Evolutionary conservation across 2,329 filamentous ascomycete species (phyloP).

Genomic region (Colletotrichum sp.): DNA sequence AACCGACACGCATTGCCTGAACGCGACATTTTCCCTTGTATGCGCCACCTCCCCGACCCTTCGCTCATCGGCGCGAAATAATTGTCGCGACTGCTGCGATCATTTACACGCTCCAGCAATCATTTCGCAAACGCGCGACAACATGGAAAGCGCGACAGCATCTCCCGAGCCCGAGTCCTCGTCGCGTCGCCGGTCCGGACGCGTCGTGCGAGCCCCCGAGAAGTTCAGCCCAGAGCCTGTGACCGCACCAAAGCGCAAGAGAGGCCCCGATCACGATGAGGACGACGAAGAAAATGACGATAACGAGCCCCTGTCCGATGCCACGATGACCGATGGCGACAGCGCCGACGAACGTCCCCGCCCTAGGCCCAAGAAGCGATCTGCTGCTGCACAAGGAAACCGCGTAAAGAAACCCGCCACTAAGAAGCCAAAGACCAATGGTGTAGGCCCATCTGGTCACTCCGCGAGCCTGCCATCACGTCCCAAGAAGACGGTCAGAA

Average conservation of each 20-base stretch:
- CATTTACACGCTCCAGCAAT: background rate
- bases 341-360: constrained; percentile 38
- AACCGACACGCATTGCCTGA: background rate
- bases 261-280: constrained; percentile 49
- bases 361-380: constrained; percentile 15
- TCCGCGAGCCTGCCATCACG: constrained; percentile 53
- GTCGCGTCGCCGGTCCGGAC: constrained; percentile 71
- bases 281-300: constrained; percentile 52
- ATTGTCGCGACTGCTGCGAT: constrained; percentile 10
- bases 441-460: constrained; percentile 37
- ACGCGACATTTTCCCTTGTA: constrained; percentile 16
- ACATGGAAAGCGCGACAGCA: constrained; percentile 59
- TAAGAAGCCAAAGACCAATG: constrained; percentile 71
- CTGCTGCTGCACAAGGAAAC: constrained; percentile 40
- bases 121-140: constrained; percentile 5
- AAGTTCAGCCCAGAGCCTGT: constrained; percentile 63
- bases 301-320: constrained; percentile 52
- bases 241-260: constrained; percentile 62
- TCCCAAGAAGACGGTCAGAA: constrained; percentile 61
- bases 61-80: constrained; percentile 20
- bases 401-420: constrained; percentile 60
- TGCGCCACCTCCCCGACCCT: constrained; percentile 3
- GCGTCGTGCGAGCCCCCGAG: constrained; percentile 65
- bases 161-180: constrained; percentile 56
- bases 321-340: constrained; percentile 51